Base-by-base conservation (phyloP, 352 stramenopile genomes). In the Pythium aphanidermatum region DNA sequence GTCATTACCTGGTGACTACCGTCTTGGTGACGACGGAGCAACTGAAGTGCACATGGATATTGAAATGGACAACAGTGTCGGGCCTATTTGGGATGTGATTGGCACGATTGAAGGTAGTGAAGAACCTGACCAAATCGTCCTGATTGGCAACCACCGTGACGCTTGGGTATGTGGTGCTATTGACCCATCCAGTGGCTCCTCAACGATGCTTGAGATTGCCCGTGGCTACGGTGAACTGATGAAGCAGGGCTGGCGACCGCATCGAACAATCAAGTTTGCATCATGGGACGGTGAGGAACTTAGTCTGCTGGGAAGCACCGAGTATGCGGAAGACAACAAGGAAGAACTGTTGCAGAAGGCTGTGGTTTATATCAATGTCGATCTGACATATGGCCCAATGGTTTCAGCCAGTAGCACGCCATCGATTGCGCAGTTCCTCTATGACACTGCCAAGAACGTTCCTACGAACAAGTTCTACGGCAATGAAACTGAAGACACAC, bases 111-210 rank as follows among this genome's bases (percentile, higher is more conserved):
- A 77, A 26, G 82, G 75, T 25, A 43, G 50, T 0, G 53, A 65
- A 16, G 55, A 74, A 24, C 61, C 79, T 5, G 78, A 90, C 6
- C 58, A 83, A 36, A 69, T 81, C 17, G 70, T 95, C 9, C 27
- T 96, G 16, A 64, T 96, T 24, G 82, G 84, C 26, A 96, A 96
- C 58, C 87, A 96, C 50, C 77, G 87, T n/a, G 87, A 96, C 53
- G 86, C 85, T 5, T 96, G 87, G 87, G 81, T 96, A 0, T 94
- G 83, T 46, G 84, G 83, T 11, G 84, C 83, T 1, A 77, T 80
- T 16, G 84, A 95, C 51, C 86, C 86, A 7, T 88, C 86, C 23
- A 86, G 65, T 19, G 86, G 65, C 6, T 95, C 85, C 3, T 65
- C 81, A 3, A 52, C 65, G 3, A 58, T 96, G 56, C 44, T 96